Base-by-base conservation (phyloP, 2,329 filamentous ascomycete species). In the Xylaria sp. region DNA sequence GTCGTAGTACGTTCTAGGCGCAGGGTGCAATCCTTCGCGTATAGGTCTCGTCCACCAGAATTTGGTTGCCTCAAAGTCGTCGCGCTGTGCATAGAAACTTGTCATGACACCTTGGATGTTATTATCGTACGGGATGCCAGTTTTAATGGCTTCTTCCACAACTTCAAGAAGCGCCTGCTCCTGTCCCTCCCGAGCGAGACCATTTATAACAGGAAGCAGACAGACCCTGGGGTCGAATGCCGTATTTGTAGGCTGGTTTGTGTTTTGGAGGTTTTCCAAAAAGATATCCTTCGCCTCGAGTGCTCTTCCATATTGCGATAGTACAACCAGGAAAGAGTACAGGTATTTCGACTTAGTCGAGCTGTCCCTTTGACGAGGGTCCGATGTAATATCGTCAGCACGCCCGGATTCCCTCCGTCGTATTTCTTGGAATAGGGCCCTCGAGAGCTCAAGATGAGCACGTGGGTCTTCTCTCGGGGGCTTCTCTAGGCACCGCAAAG, bases 1-100 rank as follows among this genome's bases (percentile, higher is more conserved):
- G 50, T 85, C 84, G 58, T 82, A 79, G 71, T 89, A 87, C 0
- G 88, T 84, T 13, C 78, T 72, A 6, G 83, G 74, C 13, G 82
- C 84, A 1, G 86, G 84, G 66, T 79, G 75, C 50, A 78, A 73
- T 23, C 78, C 78, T 34, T 76, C 78, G 15, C 80, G 75, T 3
- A 90, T 81, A 1, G 86, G 83, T 70, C 86, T 87, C 25, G 86
- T 81, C 74, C 92, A 94, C 88, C 94, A 93, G 13, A 83, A 78
- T 75, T 91, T 90, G 2, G 90, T 90, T 69, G 88, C 86, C n/a
- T 84, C 78, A 3, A 91, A 76, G 56, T 89, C 82, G 72, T 90
- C 82, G 54, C 83, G 84, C 13, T 82, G 78, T 1, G 90, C 87
- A 74, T 90, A 94, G 73, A 91, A 91, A 0, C 79, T 79, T 2